A percentile compares a stretch with the other conserved stretches of the same genome.
Evolutionary conservation across 768 basidiomycete species (phyloP).

Genomic region (Trametes cingulata): DNA sequence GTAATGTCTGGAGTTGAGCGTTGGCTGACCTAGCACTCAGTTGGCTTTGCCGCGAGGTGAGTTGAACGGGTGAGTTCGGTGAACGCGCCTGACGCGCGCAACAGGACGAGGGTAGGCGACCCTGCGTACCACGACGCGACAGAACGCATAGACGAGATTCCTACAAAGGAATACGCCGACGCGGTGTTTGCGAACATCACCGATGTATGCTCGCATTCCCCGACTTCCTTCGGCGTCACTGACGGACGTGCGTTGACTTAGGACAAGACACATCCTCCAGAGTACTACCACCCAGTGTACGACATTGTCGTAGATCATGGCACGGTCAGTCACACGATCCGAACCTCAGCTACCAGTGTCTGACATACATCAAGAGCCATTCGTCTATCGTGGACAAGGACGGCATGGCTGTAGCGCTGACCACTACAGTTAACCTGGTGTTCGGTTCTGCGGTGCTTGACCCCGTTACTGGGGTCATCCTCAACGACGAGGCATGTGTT

Average conservation of each 20-base stretch:
- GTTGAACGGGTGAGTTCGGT: no score
- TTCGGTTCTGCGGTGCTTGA: constrained; percentile 91
- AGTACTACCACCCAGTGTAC: constrained; percentile 84
- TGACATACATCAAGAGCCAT: constrained; percentile 61
- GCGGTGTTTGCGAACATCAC: constrained; percentile 68
- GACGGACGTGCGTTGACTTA: constrained; percentile 30
- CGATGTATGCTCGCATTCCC: constrained; percentile 62
- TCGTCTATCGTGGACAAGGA: constrained; percentile 78
- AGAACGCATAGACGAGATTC: constrained; percentile 58
- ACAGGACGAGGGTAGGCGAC: constrained; percentile 82
- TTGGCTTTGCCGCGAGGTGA: constrained; percentile 68
- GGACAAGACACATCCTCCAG: constrained; percentile 78
- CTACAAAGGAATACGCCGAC: constrained; percentile 68
- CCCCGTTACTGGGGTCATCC: constrained; percentile 80
- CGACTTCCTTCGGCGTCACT: not conserved
- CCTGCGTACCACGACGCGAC: constrained; percentile 63
- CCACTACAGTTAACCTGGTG: constrained; percentile 85
- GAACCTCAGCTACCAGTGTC: not conserved
- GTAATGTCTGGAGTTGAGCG: not conserved
- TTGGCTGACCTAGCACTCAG: constrained; percentile 29
- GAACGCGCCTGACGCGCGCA: not conserved
- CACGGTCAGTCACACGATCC: constrained; percentile 49
- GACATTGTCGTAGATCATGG: constrained; percentile 84
- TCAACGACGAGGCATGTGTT: constrained; percentile 76
- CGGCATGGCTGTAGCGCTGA: constrained; percentile 86